phyloP scores from a whole-genome alignment of 2,329 filamentous ascomycete species.

The Xylaria sp. region DNA sequence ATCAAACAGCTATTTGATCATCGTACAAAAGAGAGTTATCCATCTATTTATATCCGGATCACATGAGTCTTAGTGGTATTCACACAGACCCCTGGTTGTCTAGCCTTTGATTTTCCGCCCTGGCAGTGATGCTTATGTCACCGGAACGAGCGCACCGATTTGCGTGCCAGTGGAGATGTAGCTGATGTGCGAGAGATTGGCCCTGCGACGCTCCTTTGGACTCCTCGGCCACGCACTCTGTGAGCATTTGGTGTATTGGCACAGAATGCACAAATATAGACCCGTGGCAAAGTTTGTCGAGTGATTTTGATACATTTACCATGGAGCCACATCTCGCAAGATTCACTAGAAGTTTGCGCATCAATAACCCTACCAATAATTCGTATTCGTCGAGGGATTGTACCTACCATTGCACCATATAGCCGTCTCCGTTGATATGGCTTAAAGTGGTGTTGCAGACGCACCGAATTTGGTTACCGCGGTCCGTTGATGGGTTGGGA shows the following conservation, averaged over 20 bases:
- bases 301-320: constrained; percentile 71
- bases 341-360: constrained; percentile 59
- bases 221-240: constrained; percentile 59
- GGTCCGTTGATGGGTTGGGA: constrained; percentile 57
- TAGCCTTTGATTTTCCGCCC: not conserved
- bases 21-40: constrained; percentile 29
- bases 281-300: constrained; percentile 64
- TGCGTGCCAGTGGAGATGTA: constrained; percentile 57
- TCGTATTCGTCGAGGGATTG: not conserved
- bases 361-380: constrained; percentile 18
- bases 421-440: constrained; percentile 57
- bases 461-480: constrained; percentile 63
- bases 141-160: constrained; percentile 58
- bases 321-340: constrained; percentile 73
- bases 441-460: constrained; percentile 59
- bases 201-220: constrained; percentile 48
- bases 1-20: not conserved
- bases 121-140: constrained; percentile 42
- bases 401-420: constrained; percentile 72
- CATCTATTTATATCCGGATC: constrained; percentile 15
- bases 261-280: constrained; percentile 73
- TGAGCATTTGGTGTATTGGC: constrained; percentile 67
- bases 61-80: not conserved
- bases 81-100: not conserved
- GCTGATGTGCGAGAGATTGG: constrained; percentile 44